A percentile compares a stretch with the other conserved stretches of the same genome.
phyloP scores from a whole-genome alignment of 164 flowering plant species.

The Stephania cephalantha region DNA sequence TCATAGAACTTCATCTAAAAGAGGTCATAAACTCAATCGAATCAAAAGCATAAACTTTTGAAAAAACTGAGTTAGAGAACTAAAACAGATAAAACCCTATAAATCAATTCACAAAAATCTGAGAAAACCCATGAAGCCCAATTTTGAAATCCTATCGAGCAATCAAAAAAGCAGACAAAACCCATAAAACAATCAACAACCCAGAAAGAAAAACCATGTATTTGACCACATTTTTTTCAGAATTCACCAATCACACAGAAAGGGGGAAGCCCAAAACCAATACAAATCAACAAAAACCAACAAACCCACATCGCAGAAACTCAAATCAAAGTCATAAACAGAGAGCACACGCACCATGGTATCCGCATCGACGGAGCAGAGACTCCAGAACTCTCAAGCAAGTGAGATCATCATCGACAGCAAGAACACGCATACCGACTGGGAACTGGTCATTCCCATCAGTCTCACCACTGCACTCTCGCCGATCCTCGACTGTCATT shows the following conservation, averaged over 20 bases:
- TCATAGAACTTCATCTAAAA: not conserved
- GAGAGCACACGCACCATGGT: slow-evolving; percentile 39
- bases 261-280: not conserved
- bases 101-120: not conserved
- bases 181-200: not conserved
- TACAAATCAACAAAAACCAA: not conserved
- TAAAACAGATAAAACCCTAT: not conserved
- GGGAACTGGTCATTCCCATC: slow-evolving; percentile 40
- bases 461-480: slow-evolving; percentile 15
- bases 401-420: slow-evolving; percentile 62
- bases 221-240: not conserved
- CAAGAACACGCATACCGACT: slow-evolving; percentile 55
- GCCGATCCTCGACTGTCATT: slow-evolving; percentile 36
- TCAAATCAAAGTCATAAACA: not conserved
- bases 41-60: not conserved
- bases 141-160: not conserved
- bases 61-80: not conserved
- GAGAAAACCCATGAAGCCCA: not conserved
- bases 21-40: not conserved
- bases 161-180: not conserved
- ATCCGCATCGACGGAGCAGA: slow-evolving; percentile 48
- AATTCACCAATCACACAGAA: not conserved
- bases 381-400: slow-evolving; percentile 42
- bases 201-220: not conserved
- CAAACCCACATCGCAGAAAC: slow-evolving; percentile 6